Evolutionary conservation across 805 yeast species (phyloP).

Genomic region (Lipomyces yamanashiensis): DNA sequence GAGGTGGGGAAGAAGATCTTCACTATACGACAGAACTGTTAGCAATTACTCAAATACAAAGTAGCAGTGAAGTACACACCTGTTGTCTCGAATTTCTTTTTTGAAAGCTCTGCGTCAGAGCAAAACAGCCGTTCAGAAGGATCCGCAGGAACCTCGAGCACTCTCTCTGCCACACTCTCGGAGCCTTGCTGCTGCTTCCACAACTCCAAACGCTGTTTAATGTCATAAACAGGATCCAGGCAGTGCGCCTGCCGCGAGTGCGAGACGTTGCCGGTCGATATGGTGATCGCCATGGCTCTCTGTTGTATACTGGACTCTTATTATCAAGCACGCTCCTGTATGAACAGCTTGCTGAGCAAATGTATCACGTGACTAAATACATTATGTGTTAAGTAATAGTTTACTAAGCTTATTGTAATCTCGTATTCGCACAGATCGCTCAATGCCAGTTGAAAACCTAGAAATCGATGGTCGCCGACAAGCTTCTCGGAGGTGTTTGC

Average conservation of each 20-base stretch:
- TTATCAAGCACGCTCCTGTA: background rate
- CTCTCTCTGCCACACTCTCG: background rate
- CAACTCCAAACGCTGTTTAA: constrained; percentile 18
- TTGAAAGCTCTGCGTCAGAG: constrained; percentile 6
- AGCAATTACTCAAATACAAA: background rate
- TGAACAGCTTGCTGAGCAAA: background rate
- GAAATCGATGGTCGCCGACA: no score
- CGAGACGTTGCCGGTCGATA: constrained; percentile 33
- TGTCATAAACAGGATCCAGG: constrained; percentile 15
- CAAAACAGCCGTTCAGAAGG: constrained; percentile 26
- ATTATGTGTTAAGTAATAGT: no score
- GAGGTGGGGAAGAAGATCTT: constrained; percentile 33
- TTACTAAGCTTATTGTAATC: no score
- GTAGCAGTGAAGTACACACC: constrained; percentile 5
- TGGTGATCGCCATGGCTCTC: constrained; percentile 30
- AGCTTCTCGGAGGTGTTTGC: no score
- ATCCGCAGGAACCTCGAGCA: constrained; percentile 18
- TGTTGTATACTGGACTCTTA: background rate
- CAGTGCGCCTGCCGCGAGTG: constrained; percentile 23
- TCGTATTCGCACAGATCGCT: no score
- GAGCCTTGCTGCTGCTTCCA: constrained; percentile 18
- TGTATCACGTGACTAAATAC: no score
- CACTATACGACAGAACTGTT: constrained; percentile 9
- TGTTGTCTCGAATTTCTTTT: constrained; percentile 20
- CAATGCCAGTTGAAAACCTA: no score